Evolutionary conservation across 1,139 yeast genomes (phyloP).

Genomic region (Trichomonascaceae sp.): DNA sequence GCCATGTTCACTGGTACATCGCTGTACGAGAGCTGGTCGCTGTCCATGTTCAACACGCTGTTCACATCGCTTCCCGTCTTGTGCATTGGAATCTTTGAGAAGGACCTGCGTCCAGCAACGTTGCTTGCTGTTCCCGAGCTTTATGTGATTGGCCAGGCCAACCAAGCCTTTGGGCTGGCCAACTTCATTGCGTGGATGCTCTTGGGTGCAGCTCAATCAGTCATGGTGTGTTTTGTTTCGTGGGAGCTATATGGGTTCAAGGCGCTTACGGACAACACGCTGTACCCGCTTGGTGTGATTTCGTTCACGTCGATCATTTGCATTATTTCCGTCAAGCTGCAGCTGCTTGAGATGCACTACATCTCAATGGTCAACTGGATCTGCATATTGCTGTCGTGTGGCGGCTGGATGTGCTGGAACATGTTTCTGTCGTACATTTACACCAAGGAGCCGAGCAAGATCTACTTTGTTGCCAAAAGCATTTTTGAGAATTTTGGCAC

Average conservation of each 20-base stretch:
- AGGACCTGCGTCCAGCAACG: conserved; percentile 80
- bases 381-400: conserved; percentile 58
- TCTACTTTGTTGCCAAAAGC: conserved; percentile 64
- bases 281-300: conserved; percentile 72
- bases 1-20: conserved; percentile 90
- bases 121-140: conserved; percentile 85
- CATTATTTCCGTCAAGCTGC: conserved; percentile 65
- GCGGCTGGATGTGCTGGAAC: conserved; percentile 87
- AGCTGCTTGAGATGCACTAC: conserved; percentile 73
- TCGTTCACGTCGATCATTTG: conserved; percentile 59
- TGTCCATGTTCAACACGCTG: conserved; percentile 91
- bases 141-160: conserved; percentile 63
- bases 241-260: conserved; percentile 54
- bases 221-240: conserved; percentile 54
- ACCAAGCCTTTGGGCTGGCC: conserved; percentile 58
- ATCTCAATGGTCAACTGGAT: conserved; percentile 61
- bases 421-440: conserved; percentile 60
- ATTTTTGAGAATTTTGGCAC: conserved; percentile 57
- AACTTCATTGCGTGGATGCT: conserved; percentile 70
- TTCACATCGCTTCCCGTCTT: conserved; percentile 88
- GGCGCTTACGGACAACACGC: conserved; percentile 55
- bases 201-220: conserved; percentile 61
- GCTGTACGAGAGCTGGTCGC: conserved; percentile 87
- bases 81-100: conserved; percentile 91
- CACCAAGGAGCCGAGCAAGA: conserved; percentile 41